phyloP scores from a whole-genome alignment of 441 rosid species.

The Mallotus repandus region DNA sequence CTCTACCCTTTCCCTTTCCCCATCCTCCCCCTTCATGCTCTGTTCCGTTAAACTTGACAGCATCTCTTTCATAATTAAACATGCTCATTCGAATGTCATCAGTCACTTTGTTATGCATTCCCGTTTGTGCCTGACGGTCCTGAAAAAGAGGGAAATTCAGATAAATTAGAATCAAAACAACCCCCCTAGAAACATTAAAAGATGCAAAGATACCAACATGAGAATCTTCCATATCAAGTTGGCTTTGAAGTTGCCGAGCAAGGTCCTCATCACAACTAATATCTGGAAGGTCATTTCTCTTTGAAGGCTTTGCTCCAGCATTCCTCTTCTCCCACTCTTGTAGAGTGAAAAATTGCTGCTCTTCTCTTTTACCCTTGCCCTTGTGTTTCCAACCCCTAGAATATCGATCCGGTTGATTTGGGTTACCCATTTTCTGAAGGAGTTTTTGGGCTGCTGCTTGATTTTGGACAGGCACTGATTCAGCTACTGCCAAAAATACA shows the following conservation, averaged over 20 bases:
- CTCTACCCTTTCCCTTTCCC: slow-evolving; percentile 39
- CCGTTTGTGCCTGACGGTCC: slow-evolving; percentile 54
- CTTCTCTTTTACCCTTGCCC: slow-evolving; percentile 59
- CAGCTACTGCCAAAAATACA: slow-evolving; percentile 48
- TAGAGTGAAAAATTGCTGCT: slow-evolving; percentile 51
- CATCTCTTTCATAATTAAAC: slow-evolving; percentile 67
- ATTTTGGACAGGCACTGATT: slow-evolving; percentile 73
- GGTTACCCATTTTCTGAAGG: slow-evolving; percentile 68
- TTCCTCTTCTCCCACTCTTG: slow-evolving; percentile 74
- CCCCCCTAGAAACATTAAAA: slow-evolving; percentile 3
- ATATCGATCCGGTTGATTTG: slow-evolving; percentile 37
- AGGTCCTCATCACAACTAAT: slow-evolving; percentile 66
- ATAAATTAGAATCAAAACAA: slow-evolving; percentile 14
- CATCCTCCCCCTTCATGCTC: slow-evolving; percentile 43
- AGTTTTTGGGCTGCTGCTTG: slow-evolving; percentile 92
- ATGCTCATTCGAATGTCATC: slow-evolving; percentile 66
- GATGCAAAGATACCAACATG: slow-evolving; percentile 41
- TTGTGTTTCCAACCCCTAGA: slow-evolving; percentile 48
- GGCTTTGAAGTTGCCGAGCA: slow-evolving; percentile 81
- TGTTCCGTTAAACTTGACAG: slow-evolving; percentile 24
- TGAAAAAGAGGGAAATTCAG: slow-evolving; percentile 14
- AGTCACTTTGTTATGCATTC: slow-evolving; percentile 43
- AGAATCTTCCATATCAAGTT: slow-evolving; percentile 75
- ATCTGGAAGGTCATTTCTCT: slow-evolving; percentile 38
- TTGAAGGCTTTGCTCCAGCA: slow-evolving; percentile 30